These are phyloP conservation scores for Ceratobasidium sp. DNA, from an alignment of 1,284 basidiomycete genomes.

Conservation along the genomic window DNA sequence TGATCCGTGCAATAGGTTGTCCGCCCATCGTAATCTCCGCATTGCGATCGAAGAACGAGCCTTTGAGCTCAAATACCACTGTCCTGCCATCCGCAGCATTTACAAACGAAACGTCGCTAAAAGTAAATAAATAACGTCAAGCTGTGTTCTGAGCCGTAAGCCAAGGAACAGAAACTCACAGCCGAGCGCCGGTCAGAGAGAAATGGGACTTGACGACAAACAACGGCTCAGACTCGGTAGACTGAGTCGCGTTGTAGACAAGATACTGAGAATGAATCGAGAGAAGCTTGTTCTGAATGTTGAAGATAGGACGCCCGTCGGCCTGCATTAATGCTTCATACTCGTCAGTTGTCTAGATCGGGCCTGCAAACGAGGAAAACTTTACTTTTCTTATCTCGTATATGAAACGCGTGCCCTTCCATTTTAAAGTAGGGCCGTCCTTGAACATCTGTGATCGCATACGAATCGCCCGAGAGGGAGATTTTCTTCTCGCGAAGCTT, in stretches of 20 bases:
- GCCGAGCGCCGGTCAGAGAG: conserved; percentile 31
- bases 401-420: conserved; percentile 25
- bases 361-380: no score
- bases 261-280: conserved; percentile 32
- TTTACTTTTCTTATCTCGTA: conserved; percentile 34
- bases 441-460: conserved; percentile 29
- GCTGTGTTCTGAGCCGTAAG: no score
- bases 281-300: conserved; percentile 43
- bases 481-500: conserved; percentile 35
- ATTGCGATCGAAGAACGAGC: conserved; percentile 38
- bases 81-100: conserved; percentile 28
- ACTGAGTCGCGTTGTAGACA: conserved; percentile 37
- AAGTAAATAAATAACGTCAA: background rate
- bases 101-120: conserved; percentile 24
- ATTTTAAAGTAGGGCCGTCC: conserved; percentile 39
- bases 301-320: conserved; percentile 33
- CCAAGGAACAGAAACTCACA: conserved; percentile 15
- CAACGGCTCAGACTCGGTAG: conserved; percentile 37
- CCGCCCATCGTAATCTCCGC: conserved; percentile 41
- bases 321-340: conserved; percentile 34
- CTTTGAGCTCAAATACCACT: conserved; percentile 19
- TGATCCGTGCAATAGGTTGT: conserved; percentile 37
- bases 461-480: conserved; percentile 37
- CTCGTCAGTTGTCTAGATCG: background rate
- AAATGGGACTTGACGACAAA: conserved; percentile 38